phyloP scores from a whole-genome alignment of 2,329 filamentous ascomycete species.

The Emmonsiellopsis sp. region DNA sequence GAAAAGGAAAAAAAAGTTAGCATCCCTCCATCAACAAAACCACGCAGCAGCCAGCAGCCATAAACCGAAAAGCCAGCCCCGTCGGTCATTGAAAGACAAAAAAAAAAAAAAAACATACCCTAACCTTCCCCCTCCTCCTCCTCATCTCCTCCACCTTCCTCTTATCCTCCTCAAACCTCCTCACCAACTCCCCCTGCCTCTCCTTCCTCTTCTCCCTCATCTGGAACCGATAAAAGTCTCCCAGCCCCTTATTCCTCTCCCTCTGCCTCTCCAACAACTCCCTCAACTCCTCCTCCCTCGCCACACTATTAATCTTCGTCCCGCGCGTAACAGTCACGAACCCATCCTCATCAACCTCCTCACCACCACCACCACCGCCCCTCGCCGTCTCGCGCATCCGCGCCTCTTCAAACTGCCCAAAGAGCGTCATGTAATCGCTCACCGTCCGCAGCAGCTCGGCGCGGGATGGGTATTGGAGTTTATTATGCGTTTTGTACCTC shows the following conservation, averaged over 20 bases:
- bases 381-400: slow-evolving; percentile 52
- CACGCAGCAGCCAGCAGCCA: background rate
- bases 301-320: slow-evolving; percentile 61
- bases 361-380: slow-evolving; percentile 62
- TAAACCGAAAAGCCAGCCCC: background rate
- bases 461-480: slow-evolving; percentile 60
- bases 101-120: slow-evolving; percentile 22
- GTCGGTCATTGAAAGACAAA: background rate
- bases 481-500: slow-evolving; percentile 55
- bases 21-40: background rate
- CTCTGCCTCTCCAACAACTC: slow-evolving; percentile 49
- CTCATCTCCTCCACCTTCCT: slow-evolving; percentile 62
- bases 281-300: slow-evolving; percentile 60
- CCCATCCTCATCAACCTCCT: slow-evolving; percentile 85
- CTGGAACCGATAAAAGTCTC: slow-evolving; percentile 80
- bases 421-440: slow-evolving; percentile 79
- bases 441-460: slow-evolving; percentile 60
- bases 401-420: slow-evolving; percentile 57
- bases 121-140: slow-evolving; percentile 54
- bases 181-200: slow-evolving; percentile 58
- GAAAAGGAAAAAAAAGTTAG: too few species aligned
- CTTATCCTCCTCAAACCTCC: slow-evolving; percentile 67
- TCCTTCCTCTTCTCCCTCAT: slow-evolving; percentile 68
- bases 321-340: slow-evolving; percentile 87
- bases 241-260: slow-evolving; percentile 55